Base-by-base conservation (phyloP, 129 eudicot species). In the Lactuca sativa region DNA sequence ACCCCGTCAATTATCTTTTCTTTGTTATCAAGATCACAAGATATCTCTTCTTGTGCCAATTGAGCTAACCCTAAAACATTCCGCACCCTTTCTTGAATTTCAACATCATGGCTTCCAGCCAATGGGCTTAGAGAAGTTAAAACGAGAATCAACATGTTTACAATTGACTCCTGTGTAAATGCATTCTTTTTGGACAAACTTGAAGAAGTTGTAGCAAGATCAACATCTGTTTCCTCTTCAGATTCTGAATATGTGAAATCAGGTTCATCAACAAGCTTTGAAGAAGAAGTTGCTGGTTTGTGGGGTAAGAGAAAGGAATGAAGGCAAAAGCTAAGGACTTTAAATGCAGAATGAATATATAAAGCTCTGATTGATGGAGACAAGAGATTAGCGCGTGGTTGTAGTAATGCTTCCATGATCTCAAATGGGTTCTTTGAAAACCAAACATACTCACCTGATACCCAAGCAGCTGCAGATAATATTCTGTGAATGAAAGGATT, bases 341-440 rank as follows among this genome's bases (percentile, higher is more conserved):
- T 92, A 65, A 86, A 79, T 17, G 81, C 84, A 64, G 96, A 92
- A 61, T 88, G 98, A 76, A 92, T 81, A 74, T 92, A 92, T 16
- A 92, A 83, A 77, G 95, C 90, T 81, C 88, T 74, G 57, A 88
- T 72, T 6, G 82, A 83, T 36, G 98, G 82, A 47, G 96, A 86
- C 75, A 92, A 88, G 33, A 92, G 90, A 89, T 76, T 84, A 30
- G 96, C 84, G 2, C 96, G 87, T 57, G 98, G 98, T 74, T 92
- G 98, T 70, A 89, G 37, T 34, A 92, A 68, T 30, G 95, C 96
- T 70, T 92, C 98, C 85, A 89, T 83, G 44, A 89, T 75, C 79
- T 89, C 98, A 62, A 78, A 71, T 2, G 95, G 95, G 53, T 89
- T 92, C 62, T 69, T 92, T 34, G 96, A 86, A 65, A 86, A 84